Evolutionary conservation across 371 early-diverging fungal genomes (phyloP).

Genomic region (Mucor saturninus): DNA sequence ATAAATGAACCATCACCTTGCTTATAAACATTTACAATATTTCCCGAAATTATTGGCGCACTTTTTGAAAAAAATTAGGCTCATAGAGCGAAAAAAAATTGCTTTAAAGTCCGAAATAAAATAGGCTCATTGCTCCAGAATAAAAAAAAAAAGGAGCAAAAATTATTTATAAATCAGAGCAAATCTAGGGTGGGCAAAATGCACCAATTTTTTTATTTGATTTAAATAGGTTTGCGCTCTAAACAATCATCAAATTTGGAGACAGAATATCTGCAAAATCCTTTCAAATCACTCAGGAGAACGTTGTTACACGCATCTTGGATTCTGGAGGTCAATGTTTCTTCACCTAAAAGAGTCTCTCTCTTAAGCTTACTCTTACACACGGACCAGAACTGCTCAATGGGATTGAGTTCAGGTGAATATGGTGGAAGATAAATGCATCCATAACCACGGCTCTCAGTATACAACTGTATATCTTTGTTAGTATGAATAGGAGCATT

Average conservation of each 20-base stretch:
- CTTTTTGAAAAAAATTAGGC: too few relatives aligned
- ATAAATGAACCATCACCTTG: too few relatives aligned
- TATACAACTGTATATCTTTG: slow-evolving; percentile 18
- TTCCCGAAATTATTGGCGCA: too few relatives aligned
- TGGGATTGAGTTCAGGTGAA: slow-evolving; percentile 23
- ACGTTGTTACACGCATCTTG: slow-evolving; percentile 12
- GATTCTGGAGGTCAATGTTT: slow-evolving; percentile 14
- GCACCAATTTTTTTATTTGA: too few relatives aligned
- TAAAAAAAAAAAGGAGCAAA: too few relatives aligned
- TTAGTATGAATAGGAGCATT: slow-evolving; percentile 18
- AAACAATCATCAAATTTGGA: slow-evolving; percentile 14
- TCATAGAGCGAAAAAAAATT: too few relatives aligned
- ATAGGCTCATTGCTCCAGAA: too few relatives aligned
- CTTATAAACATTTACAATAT: too few relatives aligned
- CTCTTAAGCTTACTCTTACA: slow-evolving; percentile 16
- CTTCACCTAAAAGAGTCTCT: slow-evolving; percentile 12
- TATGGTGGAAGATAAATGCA: slow-evolving; percentile 24
- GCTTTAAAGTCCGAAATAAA: too few relatives aligned
- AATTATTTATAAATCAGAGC: too few relatives aligned
- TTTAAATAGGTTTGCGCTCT: not conserved
- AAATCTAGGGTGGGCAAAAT: too few relatives aligned
- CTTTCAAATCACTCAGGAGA: slow-evolving; percentile 8
- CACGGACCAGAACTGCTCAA: slow-evolving; percentile 26
- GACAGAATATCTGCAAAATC: slow-evolving; percentile 14
- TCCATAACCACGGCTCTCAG: slow-evolving; percentile 11